Evolutionary conservation across 768 basidiomycete species (phyloP), one percentile per base, ranked within the genome.

Genomic region (Lactarius akahatsu): DNA sequence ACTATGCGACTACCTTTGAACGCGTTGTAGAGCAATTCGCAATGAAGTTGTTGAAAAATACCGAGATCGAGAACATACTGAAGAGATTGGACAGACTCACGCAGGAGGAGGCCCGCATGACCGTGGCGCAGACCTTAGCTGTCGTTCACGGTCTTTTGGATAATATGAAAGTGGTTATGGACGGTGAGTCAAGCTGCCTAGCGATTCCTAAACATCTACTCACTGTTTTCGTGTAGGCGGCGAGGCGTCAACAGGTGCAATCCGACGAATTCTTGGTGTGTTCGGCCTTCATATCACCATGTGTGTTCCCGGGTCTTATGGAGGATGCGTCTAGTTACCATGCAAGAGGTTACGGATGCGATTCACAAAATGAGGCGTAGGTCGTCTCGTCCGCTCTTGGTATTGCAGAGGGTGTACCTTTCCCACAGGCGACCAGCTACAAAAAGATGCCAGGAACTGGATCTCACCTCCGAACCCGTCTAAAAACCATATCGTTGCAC

Each of bases 71-170:
- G 50, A 18, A n/a, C 1, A 58, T 60, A n/a, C 28, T 65, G 5
- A 50, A 55, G 16, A 55, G 59, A 34, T 32, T 65, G 40, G 64
- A 65, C 59, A 43, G 64, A 30, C 64, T 65, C 58, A 65, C 64
- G 9, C 11, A 43, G 10, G 64, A 65, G 4, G 64, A 65, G 40
- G 45, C 59, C 18, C 58, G 47, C 15, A 43, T 59, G 64, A 43
- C 59, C 7, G 52, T 34, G 13, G 40, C 58, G 23, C 64, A 65
- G 16, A 60, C 64, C 20, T 3, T 59, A 4, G 16, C 52, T 28
- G 10, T 59, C 32, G 64, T 60, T 20, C 28, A 50, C 20, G 57
- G 63, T 20, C 57, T 64, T 64, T 43, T 64, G 16, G 30, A 50
- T 26, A 58, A 64, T 26, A 34, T 64, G 34, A 64, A 52, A 36